These are phyloP conservation scores for Phytophthora ramorum DNA, from an alignment of 352 stramenopile species.

Conservation along the genomic window DNA sequence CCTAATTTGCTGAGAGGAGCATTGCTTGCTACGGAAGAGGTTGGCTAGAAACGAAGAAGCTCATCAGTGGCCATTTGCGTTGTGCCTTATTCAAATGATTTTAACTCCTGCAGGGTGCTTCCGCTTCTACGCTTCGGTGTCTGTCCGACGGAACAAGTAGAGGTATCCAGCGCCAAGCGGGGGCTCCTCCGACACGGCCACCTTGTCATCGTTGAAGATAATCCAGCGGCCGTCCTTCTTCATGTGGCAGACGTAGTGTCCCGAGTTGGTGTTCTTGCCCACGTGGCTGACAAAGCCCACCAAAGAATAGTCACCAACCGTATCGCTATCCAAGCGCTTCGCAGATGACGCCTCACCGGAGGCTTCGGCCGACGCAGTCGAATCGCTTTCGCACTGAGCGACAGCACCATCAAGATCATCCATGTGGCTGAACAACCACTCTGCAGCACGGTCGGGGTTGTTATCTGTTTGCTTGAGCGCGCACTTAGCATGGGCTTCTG, in stretches of 20 bases:
- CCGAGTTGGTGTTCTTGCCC: conserved; percentile 97
- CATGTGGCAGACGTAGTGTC: conserved; percentile 99
- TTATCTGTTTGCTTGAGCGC: conserved; percentile 93
- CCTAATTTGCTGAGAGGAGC: conserved; percentile 52
- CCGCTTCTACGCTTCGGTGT: conserved; percentile 38
- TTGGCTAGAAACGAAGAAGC: background rate
- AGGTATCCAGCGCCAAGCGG: conserved; percentile 96
- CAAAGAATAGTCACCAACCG: conserved; percentile 90
- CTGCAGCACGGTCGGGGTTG: conserved; percentile 93
- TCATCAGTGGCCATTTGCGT: conserved; percentile 13
- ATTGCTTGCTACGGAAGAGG: background rate
- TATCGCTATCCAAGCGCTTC: conserved; percentile 67
- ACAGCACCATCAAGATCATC: conserved; percentile 95
- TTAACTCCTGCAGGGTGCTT: background rate
- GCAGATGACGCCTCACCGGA: conserved; percentile 22
- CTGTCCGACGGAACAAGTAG: conserved; percentile 92
- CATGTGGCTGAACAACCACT: conserved; percentile 99
- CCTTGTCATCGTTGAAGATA: conserved; percentile 99
- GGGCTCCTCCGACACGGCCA: conserved; percentile 94
- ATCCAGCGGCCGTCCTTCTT: conserved; percentile 97
- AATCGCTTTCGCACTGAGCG: conserved; percentile 72
- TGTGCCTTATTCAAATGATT: conserved; percentile 18
- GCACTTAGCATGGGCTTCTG: conserved; percentile 90
- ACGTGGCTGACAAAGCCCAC: conserved; percentile 99
- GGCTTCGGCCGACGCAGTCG: conserved; percentile 20